Conservation (phyloP, 768 basidiomycete genomes). For the Podaxis sp. region DNA sequence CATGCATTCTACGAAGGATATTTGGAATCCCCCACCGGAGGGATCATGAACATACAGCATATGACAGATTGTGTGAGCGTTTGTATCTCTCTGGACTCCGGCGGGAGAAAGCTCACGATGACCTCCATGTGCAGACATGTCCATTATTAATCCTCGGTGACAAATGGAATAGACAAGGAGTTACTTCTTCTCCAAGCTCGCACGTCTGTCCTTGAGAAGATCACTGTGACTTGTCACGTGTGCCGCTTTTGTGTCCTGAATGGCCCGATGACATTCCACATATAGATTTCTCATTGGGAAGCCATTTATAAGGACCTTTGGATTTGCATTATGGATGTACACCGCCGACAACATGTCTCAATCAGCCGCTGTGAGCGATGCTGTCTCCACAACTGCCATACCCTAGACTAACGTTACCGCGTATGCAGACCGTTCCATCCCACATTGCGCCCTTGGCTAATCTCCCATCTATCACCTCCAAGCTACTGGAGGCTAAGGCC, state of each 20-base stretch:
- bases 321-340: background rate
- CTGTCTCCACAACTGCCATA: background rate
- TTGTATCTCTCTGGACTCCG: background rate
- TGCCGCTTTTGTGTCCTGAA: background rate
- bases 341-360: constrained; percentile 9
- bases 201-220: background rate
- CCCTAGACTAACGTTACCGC: background rate
- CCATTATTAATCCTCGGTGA: background rate
- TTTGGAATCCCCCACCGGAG: constrained; percentile 64
- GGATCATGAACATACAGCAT: constrained; percentile 11
- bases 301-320: background rate
- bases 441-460: constrained; percentile 41
- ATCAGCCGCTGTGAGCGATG: constrained; percentile 4
- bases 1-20: constrained; percentile 84
- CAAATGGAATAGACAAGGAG: constrained; percentile 9
- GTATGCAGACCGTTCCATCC: constrained; percentile 34
- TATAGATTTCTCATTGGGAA: background rate
- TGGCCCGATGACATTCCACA: background rate
- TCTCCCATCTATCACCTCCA: constrained; percentile 45
- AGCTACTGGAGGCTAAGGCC: constrained; percentile 64
- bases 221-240: background rate
- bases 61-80: constrained; percentile 10
- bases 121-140: background rate
- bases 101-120: constrained; percentile 10
- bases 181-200: background rate